Evolutionary conservation across 352 stramenopile genomes (phyloP).

Genomic region (Pythium phragmiticola): DNA sequence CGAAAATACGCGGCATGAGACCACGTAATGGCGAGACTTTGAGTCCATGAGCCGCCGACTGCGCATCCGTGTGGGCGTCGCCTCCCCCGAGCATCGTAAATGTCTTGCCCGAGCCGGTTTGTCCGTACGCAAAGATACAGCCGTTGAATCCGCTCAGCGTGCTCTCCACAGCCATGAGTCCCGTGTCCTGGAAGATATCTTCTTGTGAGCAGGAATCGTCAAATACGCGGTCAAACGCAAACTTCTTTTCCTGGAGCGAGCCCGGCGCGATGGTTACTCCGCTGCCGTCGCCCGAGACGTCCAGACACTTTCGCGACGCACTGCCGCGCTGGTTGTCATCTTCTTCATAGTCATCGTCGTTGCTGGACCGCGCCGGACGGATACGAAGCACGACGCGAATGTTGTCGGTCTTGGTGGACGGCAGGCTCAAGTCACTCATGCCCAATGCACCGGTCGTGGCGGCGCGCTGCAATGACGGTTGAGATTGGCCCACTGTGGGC

Average conservation of each 20-base stretch:
- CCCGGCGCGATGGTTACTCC: slow-evolving; percentile 59
- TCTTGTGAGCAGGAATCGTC: slow-evolving; percentile 64
- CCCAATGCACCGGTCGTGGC: slow-evolving; percentile 9
- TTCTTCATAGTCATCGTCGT: slow-evolving; percentile 24
- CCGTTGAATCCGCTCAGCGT: slow-evolving; percentile 86
- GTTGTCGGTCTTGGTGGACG: slow-evolving; percentile 25
- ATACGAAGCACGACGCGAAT: slow-evolving; percentile 27
- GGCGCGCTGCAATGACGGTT: slow-evolving; percentile 14
- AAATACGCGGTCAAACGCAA: slow-evolving; percentile 87
- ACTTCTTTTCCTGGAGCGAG: slow-evolving; percentile 73
- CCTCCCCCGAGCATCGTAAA: slow-evolving; percentile 83
- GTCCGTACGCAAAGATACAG: slow-evolving; percentile 89
- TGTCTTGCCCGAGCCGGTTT: slow-evolving; percentile 88
- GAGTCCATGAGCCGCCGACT: slow-evolving; percentile 41
- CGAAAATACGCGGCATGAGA: slow-evolving; percentile 82
- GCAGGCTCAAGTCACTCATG: slow-evolving; percentile 5
- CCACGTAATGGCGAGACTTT: slow-evolving; percentile 54
- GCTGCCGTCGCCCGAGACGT: slow-evolving; percentile 53
- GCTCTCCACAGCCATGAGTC: slow-evolving; percentile 75
- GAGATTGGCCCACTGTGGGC: neutral
- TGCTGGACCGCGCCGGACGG: slow-evolving; percentile 18
- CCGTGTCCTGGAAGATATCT: slow-evolving; percentile 77
- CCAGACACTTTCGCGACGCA: slow-evolving; percentile 39
- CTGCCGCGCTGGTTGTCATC: slow-evolving; percentile 21
- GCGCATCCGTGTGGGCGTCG: slow-evolving; percentile 6